Conservation (phyloP, 805 yeast genomes). For the Wickerhamiella azymoides region DNA sequence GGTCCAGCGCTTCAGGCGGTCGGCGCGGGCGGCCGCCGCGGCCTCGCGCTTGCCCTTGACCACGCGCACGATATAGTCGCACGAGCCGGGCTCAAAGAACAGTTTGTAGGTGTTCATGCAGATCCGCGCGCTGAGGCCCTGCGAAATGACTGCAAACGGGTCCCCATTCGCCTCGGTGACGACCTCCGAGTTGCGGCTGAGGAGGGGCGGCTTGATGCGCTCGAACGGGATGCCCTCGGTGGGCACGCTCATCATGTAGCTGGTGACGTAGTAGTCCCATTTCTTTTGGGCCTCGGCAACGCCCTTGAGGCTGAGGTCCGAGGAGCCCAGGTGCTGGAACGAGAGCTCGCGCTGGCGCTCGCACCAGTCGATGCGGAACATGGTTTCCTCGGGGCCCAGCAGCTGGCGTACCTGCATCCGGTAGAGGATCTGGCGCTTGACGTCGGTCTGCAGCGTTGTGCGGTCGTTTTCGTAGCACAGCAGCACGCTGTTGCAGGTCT, state of each 20-base stretch:
- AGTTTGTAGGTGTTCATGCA: constrained; percentile 66
- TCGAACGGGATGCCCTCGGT: constrained; percentile 87
- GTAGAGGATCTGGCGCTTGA: constrained; percentile 78
- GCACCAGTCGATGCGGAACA: constrained; percentile 75
- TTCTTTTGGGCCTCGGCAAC: constrained; percentile 55
- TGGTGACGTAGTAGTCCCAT: constrained; percentile 89
- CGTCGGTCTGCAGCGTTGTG: constrained; percentile 44
- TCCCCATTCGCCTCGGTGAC: constrained; percentile 18
- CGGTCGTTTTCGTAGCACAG: constrained; percentile 75
- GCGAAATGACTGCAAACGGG: constrained; percentile 41
- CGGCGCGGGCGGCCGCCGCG: background rate
- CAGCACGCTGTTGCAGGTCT: constrained; percentile 66
- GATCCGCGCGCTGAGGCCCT: constrained; percentile 65
- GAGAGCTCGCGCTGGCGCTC: constrained; percentile 38
- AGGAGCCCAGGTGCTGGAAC: constrained; percentile 74
- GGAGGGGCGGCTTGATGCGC: constrained; percentile 64
- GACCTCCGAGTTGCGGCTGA: constrained; percentile 32
- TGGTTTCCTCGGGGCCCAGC: constrained; percentile 76
- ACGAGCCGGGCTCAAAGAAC: constrained; percentile 64
- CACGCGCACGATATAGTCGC: constrained; percentile 47
- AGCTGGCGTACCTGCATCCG: constrained; percentile 74
- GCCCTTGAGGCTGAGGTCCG: constrained; percentile 74
- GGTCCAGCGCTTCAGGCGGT: constrained; percentile 1
- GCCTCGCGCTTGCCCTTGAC: constrained; percentile 1
- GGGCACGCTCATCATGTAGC: constrained; percentile 88